phyloP scores from a whole-genome alignment of 306 rosid species.

The Bauhinia variegata region DNA sequence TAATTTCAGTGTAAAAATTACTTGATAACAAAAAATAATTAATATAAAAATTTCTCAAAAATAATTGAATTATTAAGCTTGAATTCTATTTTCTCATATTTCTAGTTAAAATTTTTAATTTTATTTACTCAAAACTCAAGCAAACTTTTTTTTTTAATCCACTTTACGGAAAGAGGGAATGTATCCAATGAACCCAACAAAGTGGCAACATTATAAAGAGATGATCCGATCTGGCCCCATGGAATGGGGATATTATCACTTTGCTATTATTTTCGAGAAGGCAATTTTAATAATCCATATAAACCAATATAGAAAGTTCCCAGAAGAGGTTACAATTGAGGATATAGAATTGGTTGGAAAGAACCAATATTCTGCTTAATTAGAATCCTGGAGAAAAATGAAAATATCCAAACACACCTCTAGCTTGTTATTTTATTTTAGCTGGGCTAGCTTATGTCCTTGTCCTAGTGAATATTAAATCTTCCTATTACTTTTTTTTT shows the following conservation, averaged over 20 bases:
- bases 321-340: slow-evolving; percentile 12
- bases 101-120: no score
- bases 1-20: no score
- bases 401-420: neutral
- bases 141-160: no score
- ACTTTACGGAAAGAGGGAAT: slow-evolving; percentile 7
- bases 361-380: slow-evolving; percentile 20
- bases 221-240: neutral
- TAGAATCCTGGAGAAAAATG: neutral
- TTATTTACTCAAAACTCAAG: no score
- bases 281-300: neutral
- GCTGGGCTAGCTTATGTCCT: slow-evolving; percentile 20
- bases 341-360: slow-evolving; percentile 25
- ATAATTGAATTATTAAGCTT: no score
- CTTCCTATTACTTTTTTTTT: no score
- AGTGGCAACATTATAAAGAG: slow-evolving; percentile 2
- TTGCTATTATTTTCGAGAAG: slow-evolving; percentile 11
- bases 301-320: neutral
- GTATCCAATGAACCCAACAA: neutral
- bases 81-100: no score
- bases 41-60: no score
- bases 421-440: neutral
- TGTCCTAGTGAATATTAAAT: neutral
- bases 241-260: neutral
- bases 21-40: no score